phyloP scores from a whole-genome alignment of 2,329 filamentous ascomycete species.

The Lachnellula suecica region DNA sequence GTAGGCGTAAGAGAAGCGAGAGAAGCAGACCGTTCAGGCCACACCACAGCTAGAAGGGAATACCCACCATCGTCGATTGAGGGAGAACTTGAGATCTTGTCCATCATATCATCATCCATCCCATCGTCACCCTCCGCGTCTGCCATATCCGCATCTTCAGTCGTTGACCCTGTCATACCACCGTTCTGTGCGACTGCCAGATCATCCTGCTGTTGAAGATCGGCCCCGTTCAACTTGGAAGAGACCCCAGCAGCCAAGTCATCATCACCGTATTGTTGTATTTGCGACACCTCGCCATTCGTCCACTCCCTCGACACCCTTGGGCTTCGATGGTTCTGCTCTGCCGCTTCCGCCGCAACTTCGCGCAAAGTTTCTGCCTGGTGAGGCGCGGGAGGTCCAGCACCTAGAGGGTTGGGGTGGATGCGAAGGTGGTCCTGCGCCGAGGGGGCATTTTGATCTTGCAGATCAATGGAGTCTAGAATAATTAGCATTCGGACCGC shows the following conservation, averaged over 20 bases:
- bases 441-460: slow-evolving; percentile 78
- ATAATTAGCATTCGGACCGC: slow-evolving; percentile 23
- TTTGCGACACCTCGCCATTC: slow-evolving; percentile 30
- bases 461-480: slow-evolving; percentile 90
- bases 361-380: slow-evolving; percentile 83
- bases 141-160: slow-evolving; percentile 63
- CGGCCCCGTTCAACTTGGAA: slow-evolving; percentile 37
- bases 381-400: slow-evolving; percentile 61
- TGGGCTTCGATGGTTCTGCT: slow-evolving; percentile 68
- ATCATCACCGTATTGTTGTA: slow-evolving; percentile 40
- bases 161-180: slow-evolving; percentile 44
- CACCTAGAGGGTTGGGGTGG: slow-evolving; percentile 49
- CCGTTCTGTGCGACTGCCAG: slow-evolving; percentile 63
- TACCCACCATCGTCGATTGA: slow-evolving; percentile 99
- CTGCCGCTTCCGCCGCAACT: slow-evolving; percentile 72
- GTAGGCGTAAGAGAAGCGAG: slow-evolving; percentile 26
- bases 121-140: slow-evolving; percentile 71
- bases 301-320: slow-evolving; percentile 56
- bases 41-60: slow-evolving; percentile 30
- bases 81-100: slow-evolving; percentile 97
- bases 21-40: slow-evolving; percentile 31
- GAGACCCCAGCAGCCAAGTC: slow-evolving; percentile 42
- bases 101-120: slow-evolving; percentile 88
- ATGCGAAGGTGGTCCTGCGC: slow-evolving; percentile 74
- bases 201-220: slow-evolving; percentile 52